These are phyloP conservation scores for Detonula confervacea DNA, from an alignment of 352 stramenopile species.

Conservation along the genomic window DNA sequence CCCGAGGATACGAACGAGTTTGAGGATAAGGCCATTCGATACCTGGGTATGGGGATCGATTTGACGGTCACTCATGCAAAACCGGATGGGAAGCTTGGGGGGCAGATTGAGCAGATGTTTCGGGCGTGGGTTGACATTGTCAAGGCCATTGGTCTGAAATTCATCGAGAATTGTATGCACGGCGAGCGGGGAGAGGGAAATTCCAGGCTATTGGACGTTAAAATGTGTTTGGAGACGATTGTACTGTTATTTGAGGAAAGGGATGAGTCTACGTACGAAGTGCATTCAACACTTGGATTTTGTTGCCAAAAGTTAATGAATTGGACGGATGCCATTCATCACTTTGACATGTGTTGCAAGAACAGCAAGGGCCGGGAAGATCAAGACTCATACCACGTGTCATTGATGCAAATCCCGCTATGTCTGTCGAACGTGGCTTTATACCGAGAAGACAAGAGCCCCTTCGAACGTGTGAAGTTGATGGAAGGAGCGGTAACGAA, in stretches of 20 bases:
- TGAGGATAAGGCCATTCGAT: neutral
- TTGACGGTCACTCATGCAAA: neutral
- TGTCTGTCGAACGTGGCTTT: conserved; percentile 7
- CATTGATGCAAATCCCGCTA: conserved; percentile 7
- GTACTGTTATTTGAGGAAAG: conserved; percentile 3
- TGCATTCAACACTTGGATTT: neutral
- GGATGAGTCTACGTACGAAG: neutral
- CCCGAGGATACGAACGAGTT: conserved; percentile 8
- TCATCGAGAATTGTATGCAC: conserved; percentile 14
- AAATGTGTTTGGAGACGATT: neutral
- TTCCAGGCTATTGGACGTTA: conserved; percentile 4
- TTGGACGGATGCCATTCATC: neutral
- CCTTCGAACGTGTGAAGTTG: conserved; percentile 1
- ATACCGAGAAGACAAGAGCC: conserved; percentile 11
- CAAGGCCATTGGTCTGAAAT: neutral
- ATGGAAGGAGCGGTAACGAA: neutral
- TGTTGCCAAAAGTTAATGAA: conserved; percentile 1
- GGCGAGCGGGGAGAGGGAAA: neutral
- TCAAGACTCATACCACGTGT: neutral
- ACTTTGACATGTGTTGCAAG: neutral
- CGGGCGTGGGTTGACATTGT: neutral
- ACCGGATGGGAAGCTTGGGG: neutral
- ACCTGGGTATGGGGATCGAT: neutral
- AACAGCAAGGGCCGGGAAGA: neutral
- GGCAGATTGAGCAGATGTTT: neutral